A percentile compares a stretch with the other conserved stretches of the same genome.
Evolutionary conservation across 345 rosid genomes (phyloP).

Genomic region (Murraya koenigii): DNA sequence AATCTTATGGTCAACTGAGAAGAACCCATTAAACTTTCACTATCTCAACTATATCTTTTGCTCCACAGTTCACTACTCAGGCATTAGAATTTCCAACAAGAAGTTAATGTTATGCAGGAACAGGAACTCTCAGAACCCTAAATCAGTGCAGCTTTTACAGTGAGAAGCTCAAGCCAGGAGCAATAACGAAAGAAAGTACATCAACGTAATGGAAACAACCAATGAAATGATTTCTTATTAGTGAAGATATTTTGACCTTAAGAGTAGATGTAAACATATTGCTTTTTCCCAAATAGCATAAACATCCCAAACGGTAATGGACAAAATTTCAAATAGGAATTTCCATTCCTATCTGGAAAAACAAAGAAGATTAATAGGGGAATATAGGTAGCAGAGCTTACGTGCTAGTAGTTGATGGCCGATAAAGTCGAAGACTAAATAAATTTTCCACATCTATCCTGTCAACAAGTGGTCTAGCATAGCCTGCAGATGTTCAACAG

Average conservation of each 20-base stretch:
- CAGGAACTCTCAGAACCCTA: background rate
- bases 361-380: background rate
- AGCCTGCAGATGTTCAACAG: constrained; percentile 46
- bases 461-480: constrained; percentile 96
- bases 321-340: background rate
- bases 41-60: background rate
- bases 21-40: background rate
- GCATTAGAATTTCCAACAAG: background rate
- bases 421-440: constrained; percentile 76
- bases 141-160: background rate
- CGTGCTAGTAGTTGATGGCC: constrained; percentile 97
- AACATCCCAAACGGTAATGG: background rate
- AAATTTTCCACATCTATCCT: constrained; percentile 66
- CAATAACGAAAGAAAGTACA: background rate
- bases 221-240: background rate
- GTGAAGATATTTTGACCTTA: background rate
- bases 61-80: background rate
- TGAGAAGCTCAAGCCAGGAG: background rate
- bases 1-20: background rate
- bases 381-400: constrained; percentile 34
- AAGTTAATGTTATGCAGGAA: background rate
- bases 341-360: background rate
- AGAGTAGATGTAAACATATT: background rate
- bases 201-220: background rate
- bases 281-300: background rate